These are phyloP conservation scores for Limtongozyma cylindracea DNA, from an alignment of 805 yeast species.

Conservation along the genomic window DNA sequence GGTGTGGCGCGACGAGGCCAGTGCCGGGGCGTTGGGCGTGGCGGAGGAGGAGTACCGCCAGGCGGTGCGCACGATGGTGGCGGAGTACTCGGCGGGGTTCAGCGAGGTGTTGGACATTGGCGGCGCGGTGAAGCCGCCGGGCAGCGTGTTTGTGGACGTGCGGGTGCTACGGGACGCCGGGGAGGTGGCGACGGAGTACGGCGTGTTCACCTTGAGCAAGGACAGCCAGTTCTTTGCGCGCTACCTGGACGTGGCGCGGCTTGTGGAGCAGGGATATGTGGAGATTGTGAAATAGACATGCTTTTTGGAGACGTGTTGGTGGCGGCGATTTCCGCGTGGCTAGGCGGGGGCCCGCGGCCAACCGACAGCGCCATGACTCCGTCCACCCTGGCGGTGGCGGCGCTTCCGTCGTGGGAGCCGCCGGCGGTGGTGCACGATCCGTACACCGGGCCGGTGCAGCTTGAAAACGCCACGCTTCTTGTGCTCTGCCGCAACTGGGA, in stretches of 20 bases:
- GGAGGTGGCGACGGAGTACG: constrained; percentile 92
- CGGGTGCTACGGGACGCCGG: constrained; percentile 88
- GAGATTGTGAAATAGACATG: no score
- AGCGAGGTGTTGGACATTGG: constrained; percentile 57
- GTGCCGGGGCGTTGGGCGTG: constrained; percentile 19
- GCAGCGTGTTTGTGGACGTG: constrained; percentile 79
- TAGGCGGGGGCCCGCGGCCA: no score
- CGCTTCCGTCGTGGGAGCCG: no score
- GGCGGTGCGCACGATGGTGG: constrained; percentile 42
- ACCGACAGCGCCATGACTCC: no score
- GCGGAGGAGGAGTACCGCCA: constrained; percentile 60
- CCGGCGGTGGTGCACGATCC: no score
- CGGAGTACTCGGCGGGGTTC: constrained; percentile 55
- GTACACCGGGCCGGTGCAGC: no score
- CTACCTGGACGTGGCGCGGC: constrained; percentile 79
- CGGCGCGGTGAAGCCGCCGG: constrained; percentile 81
- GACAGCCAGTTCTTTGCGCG: constrained; percentile 89
- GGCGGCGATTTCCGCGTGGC: no score
- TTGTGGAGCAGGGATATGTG: constrained; percentile 83
- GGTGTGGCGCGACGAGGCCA: constrained; percentile 45
- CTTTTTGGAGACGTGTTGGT: no score
- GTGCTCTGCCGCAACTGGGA: constrained; percentile 51
- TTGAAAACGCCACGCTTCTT: constrained; percentile 40
- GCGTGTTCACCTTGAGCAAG: constrained; percentile 78
- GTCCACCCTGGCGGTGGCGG: no score